phyloP scores from a whole-genome alignment of 2,329 filamentous ascomycete genomes.

The Hymenoscyphus fraxineus region DNA sequence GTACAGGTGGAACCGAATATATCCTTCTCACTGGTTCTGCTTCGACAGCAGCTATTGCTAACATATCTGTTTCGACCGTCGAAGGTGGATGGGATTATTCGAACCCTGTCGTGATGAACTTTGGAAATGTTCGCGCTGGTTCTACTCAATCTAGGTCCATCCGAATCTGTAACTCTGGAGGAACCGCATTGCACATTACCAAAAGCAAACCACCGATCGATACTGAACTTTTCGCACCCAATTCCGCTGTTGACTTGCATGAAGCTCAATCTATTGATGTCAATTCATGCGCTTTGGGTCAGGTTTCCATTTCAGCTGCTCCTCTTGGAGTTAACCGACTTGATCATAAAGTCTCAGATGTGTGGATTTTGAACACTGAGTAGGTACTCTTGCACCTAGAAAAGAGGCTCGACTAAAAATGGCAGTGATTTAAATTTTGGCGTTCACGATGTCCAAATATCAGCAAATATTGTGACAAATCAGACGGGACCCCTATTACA shows the following conservation, averaged over 20 bases:
- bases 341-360: conserved; percentile 30
- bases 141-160: conserved; percentile 33
- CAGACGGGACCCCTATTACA: conserved; percentile 38
- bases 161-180: conserved; percentile 38
- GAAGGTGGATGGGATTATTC: conserved; percentile 36
- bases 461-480: conserved; percentile 34
- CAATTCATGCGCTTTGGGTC: conserved; percentile 33
- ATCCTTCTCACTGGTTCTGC: conserved; percentile 36
- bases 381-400: background rate
- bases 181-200: conserved; percentile 37
- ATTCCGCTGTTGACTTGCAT: conserved; percentile 34
- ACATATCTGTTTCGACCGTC: conserved; percentile 36
- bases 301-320: conserved; percentile 34
- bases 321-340: conserved; percentile 34
- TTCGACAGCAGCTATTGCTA: conserved; percentile 35
- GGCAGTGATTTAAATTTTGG: conserved; percentile 38
- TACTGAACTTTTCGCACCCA: conserved; percentile 35
- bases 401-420: background rate
- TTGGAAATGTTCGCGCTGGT: conserved; percentile 36
- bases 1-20: conserved; percentile 35
- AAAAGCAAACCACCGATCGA: conserved; percentile 38
- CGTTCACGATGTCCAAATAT: conserved; percentile 36
- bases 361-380: conserved; percentile 42
- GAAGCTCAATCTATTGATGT: conserved; percentile 36
- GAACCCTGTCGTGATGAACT: conserved; percentile 30